Percentiles rank a stretch among this genome's conserved stretches.
Conservation (phyloP, 371 early-diverging fungal genomes). For the Fennellomyces sp. region DNA sequence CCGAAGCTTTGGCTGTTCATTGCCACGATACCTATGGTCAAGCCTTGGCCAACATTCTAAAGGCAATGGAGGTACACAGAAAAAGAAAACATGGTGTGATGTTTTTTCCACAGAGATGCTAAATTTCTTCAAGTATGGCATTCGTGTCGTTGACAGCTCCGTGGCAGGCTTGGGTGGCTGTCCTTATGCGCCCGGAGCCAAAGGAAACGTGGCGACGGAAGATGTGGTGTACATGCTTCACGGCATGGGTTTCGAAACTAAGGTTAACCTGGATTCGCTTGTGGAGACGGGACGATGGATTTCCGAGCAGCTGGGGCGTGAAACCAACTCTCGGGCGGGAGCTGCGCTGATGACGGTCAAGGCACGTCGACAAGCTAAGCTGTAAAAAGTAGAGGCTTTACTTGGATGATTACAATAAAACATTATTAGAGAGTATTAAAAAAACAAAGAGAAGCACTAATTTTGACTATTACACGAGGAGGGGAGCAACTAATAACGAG, state of each 20-base stretch:
- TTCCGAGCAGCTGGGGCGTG: constrained; percentile 70
- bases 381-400: too few species aligned
- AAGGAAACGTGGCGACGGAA: constrained; percentile 97
- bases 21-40: constrained; percentile 99
- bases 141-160: constrained; percentile 91
- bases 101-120: not conserved
- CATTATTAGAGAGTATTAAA: too few species aligned
- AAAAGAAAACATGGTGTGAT: not conserved
- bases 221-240: constrained; percentile 95
- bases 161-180: constrained; percentile 96
- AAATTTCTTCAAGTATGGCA: constrained; percentile 61
- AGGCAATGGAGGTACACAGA: constrained; percentile 69
- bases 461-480: not conserved
- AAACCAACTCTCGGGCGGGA: constrained; percentile 54
- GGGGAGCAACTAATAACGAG: not conserved
- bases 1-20: constrained; percentile 86
- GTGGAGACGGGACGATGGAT: constrained; percentile 86
- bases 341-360: constrained; percentile 42
- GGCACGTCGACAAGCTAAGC: constrained; percentile 14
- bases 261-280: constrained; percentile 75
- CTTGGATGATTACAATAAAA: not conserved
- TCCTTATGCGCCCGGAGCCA: constrained; percentile 96
- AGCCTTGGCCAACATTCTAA: constrained; percentile 92
- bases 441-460: not conserved
- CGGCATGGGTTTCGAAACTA: constrained; percentile 83